phyloP scores from a whole-genome alignment of 495 filamentous ascomycete species.

The Neurospora pannonica region DNA sequence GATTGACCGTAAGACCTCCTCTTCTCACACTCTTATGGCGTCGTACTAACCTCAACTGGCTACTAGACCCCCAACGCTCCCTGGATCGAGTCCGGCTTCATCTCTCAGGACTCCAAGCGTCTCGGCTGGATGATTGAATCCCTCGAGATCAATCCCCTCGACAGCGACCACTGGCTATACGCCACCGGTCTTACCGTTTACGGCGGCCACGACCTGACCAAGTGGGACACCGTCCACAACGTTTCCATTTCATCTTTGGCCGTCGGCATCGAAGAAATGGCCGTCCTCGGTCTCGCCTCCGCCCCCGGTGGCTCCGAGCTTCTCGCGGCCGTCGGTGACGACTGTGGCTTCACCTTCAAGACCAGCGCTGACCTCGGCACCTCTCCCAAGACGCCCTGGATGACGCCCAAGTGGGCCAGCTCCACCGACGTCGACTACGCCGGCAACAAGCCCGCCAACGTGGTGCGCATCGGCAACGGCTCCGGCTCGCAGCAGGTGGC shows the following conservation, averaged over 20 bases:
- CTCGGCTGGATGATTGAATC: constrained; percentile 59
- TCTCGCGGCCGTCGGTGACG: constrained; percentile 49
- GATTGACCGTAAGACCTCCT: constrained; percentile 27
- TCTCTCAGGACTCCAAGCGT: constrained; percentile 36
- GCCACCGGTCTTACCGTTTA: constrained; percentile 48
- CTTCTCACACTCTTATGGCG: constrained; percentile 2
- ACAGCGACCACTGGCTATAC: constrained; percentile 53
- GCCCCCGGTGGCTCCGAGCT: constrained; percentile 45
- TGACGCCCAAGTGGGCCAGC: constrained; percentile 40
- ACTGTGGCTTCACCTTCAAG: constrained; percentile 44
- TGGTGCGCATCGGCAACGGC: constrained; percentile 47
- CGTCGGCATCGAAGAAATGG: constrained; percentile 50
- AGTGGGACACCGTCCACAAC: constrained; percentile 42
- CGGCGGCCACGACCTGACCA: constrained; percentile 41
- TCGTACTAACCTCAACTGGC: constrained; percentile 16
- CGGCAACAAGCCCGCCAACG: constrained; percentile 40
- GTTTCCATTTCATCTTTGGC: constrained; percentile 44
- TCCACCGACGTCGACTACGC: constrained; percentile 48
- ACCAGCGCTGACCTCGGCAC: constrained; percentile 33
- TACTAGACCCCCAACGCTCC: constrained; percentile 30
- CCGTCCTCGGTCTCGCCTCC: constrained; percentile 42
- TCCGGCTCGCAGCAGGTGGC: constrained; percentile 32
- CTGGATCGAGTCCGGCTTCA: constrained; percentile 39
- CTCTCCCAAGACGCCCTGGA: constrained; percentile 39
- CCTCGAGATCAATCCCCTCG: constrained; percentile 48